Base-by-base conservation (phyloP, 495 filamentous ascomycete genomes). In the Opeltia flavorubescens region DNA sequence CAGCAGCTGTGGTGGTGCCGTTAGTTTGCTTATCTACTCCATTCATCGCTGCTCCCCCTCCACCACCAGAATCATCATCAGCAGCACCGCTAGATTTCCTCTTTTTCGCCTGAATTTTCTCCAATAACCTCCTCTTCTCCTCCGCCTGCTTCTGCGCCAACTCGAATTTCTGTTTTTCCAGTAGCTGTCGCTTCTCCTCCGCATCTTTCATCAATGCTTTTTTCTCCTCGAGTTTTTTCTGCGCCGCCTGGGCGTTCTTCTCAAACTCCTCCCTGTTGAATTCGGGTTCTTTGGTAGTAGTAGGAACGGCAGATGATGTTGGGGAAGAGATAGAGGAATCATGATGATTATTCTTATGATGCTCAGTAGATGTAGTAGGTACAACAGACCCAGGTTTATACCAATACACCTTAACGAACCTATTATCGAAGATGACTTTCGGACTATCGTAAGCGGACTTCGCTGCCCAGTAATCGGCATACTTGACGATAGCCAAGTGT, bases 371-470 rank as follows among this genome's bases (percentile, higher is more conserved):
- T 17, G 70, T 64, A 4, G 63, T 58, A 27, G 66, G 66, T 17
- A 55, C 52, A 2, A 62, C 21, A 13, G 52, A 51, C 9, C 79
- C 76, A 0, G 80, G 74, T 52, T 84, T 89, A 60, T 84, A 75
- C 91, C 91, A 98, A 56, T 88, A 98, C 4, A 98, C 87, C 59
- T 95, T 98, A 36, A 98, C 91, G 55, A 98, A 98, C 17, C 91
- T 74, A 52, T 98, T 98, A 51, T 95, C 87, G 55, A 98, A 98
- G 42, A 98, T 86, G 40, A 86, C 84, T 58, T 93, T 94, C 0
- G 91, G 91, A 33, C 86, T 94, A 13, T 80, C 78, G 65, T 87
- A 95, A 2, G 91, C 91, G 15, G 77, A 73, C 51, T 82, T 79
- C 13, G 91, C 91, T 34, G 80, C 67, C 11, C 69, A 71, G 68